Evolutionary conservation across 805 yeast species (phyloP), one percentile per base, ranked within the genome.

Genomic region (Metschnikowia orientalis): DNA sequence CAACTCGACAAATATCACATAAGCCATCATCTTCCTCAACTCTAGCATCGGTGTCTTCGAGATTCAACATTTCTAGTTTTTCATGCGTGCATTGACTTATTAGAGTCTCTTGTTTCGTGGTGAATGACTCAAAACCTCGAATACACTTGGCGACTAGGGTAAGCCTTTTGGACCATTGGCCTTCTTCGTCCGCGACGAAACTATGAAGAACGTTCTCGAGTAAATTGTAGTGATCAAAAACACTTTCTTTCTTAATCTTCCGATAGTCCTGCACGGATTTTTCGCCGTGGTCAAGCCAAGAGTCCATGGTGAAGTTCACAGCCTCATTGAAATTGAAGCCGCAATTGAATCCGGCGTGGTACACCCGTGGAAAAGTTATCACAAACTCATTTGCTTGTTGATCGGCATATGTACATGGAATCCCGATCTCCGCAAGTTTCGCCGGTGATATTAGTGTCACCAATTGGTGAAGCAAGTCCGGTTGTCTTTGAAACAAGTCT

Each of bases 381-480:
- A 67, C 59, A 40, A 63, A 63, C 43, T 67, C 71, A 31, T 85
- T 85, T 1, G 90, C 80, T 9, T 73, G 59, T 51, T 87, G 96
- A 42, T 83, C 74, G 1, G 83, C 83, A 42, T 62, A 63, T 26
- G 60, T 68, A 19, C 73, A 61, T 17, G 60, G 59, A 15, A 75
- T 62, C 0, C 72, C 75, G 27, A 67, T 61, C 27, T 71, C 57
- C 1, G 54, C 45, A 8, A 76, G 51, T 23, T 67, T 64, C 39
- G 69, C 71, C 0, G 97, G 96, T 4, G 92, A 79, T 2, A 88
- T 54, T 48, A 87, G 67, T 0, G 95, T 81, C 7, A 85, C 84
- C 29, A 90, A 61, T 56, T 89, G 96, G 59, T 86, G 95, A 32
- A 89, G 61, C 40, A 90, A 68, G 59, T 88, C 95, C 0, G 95